Conservation (phyloP, 257 asterid genomes). For the Apocynum venetum region DNA sequence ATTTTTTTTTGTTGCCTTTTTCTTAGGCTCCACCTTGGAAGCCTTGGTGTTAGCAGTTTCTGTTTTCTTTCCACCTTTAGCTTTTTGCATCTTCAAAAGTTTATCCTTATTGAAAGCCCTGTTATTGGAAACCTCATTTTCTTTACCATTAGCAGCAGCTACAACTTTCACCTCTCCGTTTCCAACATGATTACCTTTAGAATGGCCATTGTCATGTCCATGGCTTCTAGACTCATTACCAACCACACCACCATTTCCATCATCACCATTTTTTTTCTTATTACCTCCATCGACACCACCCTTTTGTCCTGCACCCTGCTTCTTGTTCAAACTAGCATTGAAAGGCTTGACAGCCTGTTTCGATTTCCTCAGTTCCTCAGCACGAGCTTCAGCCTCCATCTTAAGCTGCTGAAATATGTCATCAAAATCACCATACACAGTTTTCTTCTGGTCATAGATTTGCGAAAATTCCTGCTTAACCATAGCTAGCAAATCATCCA, state of each 20-base stretch:
- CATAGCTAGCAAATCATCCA: slow-evolving; percentile 87
- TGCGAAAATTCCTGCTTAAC: slow-evolving; percentile 71
- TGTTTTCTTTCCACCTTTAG: slow-evolving; percentile 71
- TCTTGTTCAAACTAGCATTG: slow-evolving; percentile 49
- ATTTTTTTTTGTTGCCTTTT: slow-evolving; percentile 57
- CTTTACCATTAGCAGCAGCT: slow-evolving; percentile 53
- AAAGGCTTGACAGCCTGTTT: slow-evolving; percentile 61
- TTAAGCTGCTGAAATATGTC: slow-evolving; percentile 77
- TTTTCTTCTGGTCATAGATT: slow-evolving; percentile 70
- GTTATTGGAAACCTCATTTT: slow-evolving; percentile 48
- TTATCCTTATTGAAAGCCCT: slow-evolving; percentile 90
- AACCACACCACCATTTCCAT: slow-evolving; percentile 59
- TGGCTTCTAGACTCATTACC: slow-evolving; percentile 37
- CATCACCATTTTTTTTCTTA: slow-evolving; percentile 67
- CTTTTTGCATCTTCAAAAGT: slow-evolving; percentile 69
- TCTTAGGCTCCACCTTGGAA: slow-evolving; percentile 65
- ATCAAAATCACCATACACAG: slow-evolving; percentile 66
- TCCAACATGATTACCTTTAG: slow-evolving; percentile 31
- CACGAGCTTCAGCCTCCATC: slow-evolving; percentile 93
- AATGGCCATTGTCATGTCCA: slow-evolving; percentile 48
- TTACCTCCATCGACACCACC: slow-evolving; percentile 61
- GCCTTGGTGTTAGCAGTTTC: slow-evolving; percentile 50
- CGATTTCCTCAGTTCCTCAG: slow-evolving; percentile 78
- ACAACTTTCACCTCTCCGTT: slow-evolving; percentile 35
- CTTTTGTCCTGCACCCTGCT: slow-evolving; percentile 65